These are phyloP conservation scores for Euphorbia peplus DNA, from an alignment of 345 rosid species.

Conservation along the genomic window DNA sequence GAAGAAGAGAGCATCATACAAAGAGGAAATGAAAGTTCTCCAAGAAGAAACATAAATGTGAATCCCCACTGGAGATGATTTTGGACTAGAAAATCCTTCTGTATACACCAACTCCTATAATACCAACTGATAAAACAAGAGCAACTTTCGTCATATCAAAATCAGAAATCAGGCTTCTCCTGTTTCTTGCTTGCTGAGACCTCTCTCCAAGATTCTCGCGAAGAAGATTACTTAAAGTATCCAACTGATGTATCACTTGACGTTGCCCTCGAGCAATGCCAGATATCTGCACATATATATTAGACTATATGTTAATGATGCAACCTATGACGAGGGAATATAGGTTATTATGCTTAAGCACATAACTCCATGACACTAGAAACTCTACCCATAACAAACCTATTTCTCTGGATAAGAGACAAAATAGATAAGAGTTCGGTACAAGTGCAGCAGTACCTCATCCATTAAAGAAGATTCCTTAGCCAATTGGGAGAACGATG, in stretches of 20 bases:
- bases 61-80: constrained; percentile 23
- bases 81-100: constrained; percentile 42
- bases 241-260: constrained; percentile 72
- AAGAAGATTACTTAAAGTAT: constrained; percentile 57
- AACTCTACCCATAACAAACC: too few species aligned
- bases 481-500: constrained; percentile 69
- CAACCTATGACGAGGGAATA: neutral
- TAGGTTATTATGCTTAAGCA: neutral
- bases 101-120: constrained; percentile 59
- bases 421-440: too few species aligned
- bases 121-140: constrained; percentile 58
- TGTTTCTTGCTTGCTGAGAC: constrained; percentile 37
- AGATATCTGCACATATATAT: constrained; percentile 45
- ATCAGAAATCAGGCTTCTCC: constrained; percentile 27
- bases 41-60: neutral
- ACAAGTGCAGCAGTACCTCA: constrained; percentile 50
- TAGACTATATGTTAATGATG: neutral
- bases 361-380: neutral
- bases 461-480: constrained; percentile 77
- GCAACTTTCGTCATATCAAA: constrained; percentile 44
- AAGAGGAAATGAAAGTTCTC: neutral
- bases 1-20: constrained; percentile 2
- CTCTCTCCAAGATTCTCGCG: constrained; percentile 45
- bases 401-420: neutral
- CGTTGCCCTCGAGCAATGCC: constrained; percentile 62